Evolutionary conservation across 495 filamentous ascomycete species (phyloP).

Genomic region (Hypoxylon fragiforme): DNA sequence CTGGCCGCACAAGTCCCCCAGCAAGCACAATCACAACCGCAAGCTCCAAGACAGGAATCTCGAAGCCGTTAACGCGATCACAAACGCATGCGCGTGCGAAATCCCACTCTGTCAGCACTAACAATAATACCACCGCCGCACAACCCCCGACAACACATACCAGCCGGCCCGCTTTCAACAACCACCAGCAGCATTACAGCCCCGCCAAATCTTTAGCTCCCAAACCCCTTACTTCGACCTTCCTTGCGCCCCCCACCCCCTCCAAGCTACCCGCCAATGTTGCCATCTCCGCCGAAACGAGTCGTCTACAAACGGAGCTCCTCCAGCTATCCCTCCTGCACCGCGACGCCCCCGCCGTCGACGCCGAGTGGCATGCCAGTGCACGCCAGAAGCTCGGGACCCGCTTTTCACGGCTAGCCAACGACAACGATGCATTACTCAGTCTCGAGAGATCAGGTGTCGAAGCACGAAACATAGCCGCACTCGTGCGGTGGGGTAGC

Average conservation of each 20-base stretch:
- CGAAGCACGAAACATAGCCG: conserved; percentile 44
- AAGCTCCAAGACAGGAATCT: background rate
- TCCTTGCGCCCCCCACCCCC: conserved; percentile 55
- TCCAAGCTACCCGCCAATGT: conserved; percentile 58
- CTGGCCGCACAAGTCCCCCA: conserved; percentile 31
- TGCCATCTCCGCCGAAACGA: conserved; percentile 61
- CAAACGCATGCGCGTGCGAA: conserved; percentile 20
- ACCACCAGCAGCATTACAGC: conserved; percentile 70
- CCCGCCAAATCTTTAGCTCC: conserved; percentile 61
- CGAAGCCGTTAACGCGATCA: conserved; percentile 23
- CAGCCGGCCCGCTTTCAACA: conserved; percentile 61
- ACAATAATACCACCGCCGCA: conserved; percentile 8
- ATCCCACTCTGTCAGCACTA: conserved; percentile 12
- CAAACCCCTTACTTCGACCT: conserved; percentile 59
- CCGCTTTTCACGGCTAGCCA: conserved; percentile 46
- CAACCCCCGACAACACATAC: conserved; percentile 22
- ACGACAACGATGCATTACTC: conserved; percentile 37
- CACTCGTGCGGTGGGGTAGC: conserved; percentile 43
- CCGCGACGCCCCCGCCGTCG: conserved; percentile 43
- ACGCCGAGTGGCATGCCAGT: conserved; percentile 50
- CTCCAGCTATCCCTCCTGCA: conserved; percentile 73
- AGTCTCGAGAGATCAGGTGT: conserved; percentile 36
- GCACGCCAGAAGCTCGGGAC: conserved; percentile 45
- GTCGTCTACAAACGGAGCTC: conserved; percentile 69
- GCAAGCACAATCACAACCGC: conserved; percentile 23